phyloP scores from a whole-genome alignment of 1,284 basidiomycete species.

The Fomitopsis betulina region DNA sequence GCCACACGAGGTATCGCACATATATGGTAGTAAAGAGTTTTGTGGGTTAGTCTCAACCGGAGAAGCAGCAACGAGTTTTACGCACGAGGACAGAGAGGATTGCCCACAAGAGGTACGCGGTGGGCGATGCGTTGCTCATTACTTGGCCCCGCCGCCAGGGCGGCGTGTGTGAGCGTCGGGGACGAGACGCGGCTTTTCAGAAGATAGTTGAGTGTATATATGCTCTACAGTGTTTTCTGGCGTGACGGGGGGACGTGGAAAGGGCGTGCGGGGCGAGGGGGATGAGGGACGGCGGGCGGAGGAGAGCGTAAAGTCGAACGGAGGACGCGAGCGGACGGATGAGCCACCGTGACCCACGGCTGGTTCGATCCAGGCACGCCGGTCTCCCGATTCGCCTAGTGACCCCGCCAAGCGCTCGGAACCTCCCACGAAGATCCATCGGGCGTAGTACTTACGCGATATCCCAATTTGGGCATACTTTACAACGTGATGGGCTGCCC shows the following conservation, averaged over 20 bases:
- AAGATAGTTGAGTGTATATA: neutral
- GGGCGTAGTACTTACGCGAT: neutral
- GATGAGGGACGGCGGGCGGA: neutral
- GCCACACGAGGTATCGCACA: neutral
- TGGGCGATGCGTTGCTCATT: conserved; percentile 65
- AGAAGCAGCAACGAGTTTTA: conserved; percentile 9
- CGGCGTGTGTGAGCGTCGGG: neutral
- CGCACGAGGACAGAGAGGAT: conserved; percentile 59
- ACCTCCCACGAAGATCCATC: neutral
- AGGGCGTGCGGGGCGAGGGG: neutral
- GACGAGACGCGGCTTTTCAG: neutral
- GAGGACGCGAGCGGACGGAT: neutral
- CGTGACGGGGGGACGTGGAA: neutral
- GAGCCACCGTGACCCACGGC: conserved; percentile 1
- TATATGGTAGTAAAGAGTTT: neutral
- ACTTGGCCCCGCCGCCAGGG: conserved; percentile 3
- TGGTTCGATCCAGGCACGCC: neutral
- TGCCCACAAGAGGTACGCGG: conserved; percentile 68
- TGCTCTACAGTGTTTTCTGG: neutral
- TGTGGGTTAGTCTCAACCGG: neutral
- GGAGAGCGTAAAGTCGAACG: neutral
- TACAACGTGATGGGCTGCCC: neutral
- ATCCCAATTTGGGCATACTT: neutral
- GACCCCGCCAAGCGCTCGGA: neutral
- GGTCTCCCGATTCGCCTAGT: neutral